Evolutionary conservation across 495 filamentous ascomycete species (phyloP), one percentile per base, ranked within the genome.

Genomic region (Penicillium psychrofluorescens): DNA sequence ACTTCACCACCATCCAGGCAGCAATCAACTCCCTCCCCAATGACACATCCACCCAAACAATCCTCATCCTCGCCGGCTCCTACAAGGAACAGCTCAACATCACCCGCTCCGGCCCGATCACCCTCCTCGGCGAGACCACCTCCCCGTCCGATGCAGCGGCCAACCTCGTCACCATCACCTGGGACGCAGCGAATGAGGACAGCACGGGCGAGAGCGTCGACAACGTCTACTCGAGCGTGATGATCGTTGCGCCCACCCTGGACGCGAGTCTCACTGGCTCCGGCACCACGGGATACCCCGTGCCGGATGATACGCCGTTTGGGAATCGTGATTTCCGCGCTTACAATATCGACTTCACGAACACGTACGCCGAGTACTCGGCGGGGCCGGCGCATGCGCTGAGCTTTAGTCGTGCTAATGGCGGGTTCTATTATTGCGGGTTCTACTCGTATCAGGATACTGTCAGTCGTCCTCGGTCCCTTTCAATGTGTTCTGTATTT

Each of bases 381-480:
- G 70, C 64, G 45, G 74, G 72, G 2, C 79, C 78, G 1, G 68
- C 71, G n/a, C 67, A 77, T 34, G 77, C 78, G 2, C 47, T 80
- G 29, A 75, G 68, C 36, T 66, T 78, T 27, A 74, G 70, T 43
- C 71, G 73, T 27, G 74, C 77, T 2, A 80, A 83, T 55, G 70
- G 74, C 4, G 74, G 74, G 0, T 83, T 81, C 52, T 81, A 81
- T 49, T 71, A 74, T 45, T 74, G 70, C 27, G 69, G 71, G 0
- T 79, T 81, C 45, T 75, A 75, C 49, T 73, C 67, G 40, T 80
- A 78, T 44, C 77, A 81, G 62, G 78, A 80, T 52, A 80, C 77
- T 14, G 73, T 74, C 54, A 22, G 63, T 55, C 31, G n/a, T n/a
- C n/a, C n/a, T n/a, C n/a, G 11, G 28, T 7, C 32, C 34, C 28